These are phyloP conservation scores for Metschnikowia orientalis DNA, from an alignment of 805 yeast genomes.

Conservation along the genomic window DNA sequence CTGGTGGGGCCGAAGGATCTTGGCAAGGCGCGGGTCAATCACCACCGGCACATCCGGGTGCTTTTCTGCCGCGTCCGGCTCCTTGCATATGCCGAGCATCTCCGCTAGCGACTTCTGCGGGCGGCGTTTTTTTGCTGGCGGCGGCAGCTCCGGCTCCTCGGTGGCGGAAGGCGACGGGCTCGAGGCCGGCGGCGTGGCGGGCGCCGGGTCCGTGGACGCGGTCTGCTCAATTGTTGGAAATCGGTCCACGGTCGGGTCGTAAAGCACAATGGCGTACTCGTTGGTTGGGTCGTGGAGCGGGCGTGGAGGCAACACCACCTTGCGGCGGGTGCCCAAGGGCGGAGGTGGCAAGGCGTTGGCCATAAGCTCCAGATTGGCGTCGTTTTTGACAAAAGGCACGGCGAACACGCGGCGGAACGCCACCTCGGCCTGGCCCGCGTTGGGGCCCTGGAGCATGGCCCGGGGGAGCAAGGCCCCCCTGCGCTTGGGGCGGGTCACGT, in stretches of 20 bases:
- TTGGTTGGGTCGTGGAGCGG: constrained; percentile 94
- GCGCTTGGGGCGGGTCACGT: constrained; percentile 22
- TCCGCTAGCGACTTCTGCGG: constrained; percentile 71
- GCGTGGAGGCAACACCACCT: constrained; percentile 69
- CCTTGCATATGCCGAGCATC: constrained; percentile 64
- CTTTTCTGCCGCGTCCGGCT: constrained; percentile 45
- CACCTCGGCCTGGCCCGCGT: constrained; percentile 29
- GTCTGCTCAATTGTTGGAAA: constrained; percentile 33
- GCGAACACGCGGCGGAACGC: constrained; percentile 46
- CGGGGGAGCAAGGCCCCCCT: constrained; percentile 62
- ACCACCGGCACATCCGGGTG: constrained; percentile 92
- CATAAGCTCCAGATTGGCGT: constrained; percentile 30
- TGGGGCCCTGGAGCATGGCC: constrained; percentile 41
- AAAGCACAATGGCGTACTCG: constrained; percentile 89
- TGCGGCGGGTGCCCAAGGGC: constrained; percentile 76
- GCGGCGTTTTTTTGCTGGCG: constrained; percentile 30
- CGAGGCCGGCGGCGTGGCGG: background rate
- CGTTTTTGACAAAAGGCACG: constrained; percentile 51
- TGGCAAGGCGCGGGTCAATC: constrained; percentile 82
- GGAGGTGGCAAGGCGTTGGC: constrained; percentile 55
- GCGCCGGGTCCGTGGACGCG: constrained; percentile 21
- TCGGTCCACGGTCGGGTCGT: constrained; percentile 88
- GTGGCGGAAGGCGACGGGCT: too few relatives aligned
- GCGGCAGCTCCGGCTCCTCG: constrained; percentile 7
- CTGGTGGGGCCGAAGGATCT: constrained; percentile 91